Conservation (phyloP, 805 yeast genomes). For the Clavispora phyllophila region DNA sequence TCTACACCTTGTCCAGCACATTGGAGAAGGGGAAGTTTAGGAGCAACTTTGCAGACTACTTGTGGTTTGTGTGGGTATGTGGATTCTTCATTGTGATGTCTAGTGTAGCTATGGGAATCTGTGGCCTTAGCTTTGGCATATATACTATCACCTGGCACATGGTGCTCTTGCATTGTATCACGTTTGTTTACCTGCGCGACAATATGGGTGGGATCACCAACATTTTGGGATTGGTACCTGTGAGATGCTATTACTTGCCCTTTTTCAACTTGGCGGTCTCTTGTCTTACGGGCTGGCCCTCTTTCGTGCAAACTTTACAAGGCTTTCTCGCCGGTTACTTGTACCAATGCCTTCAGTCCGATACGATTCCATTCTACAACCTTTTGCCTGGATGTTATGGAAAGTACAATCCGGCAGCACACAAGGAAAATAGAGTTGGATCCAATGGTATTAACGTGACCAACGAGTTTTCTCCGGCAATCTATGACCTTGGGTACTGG, state of each 20-base stretch:
- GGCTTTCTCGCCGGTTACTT: slow-evolving; percentile 56
- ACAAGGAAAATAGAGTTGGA: slow-evolving; percentile 29
- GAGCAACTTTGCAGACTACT: slow-evolving; percentile 48
- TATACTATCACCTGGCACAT: slow-evolving; percentile 23
- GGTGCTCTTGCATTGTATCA: slow-evolving; percentile 49
- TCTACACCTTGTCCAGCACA: slow-evolving; percentile 53
- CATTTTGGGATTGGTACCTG: slow-evolving; percentile 48
- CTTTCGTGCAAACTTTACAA: slow-evolving; percentile 35
- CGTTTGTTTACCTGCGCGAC: slow-evolving; percentile 58
- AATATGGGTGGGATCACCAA: slow-evolving; percentile 49
- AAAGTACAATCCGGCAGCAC: neutral
- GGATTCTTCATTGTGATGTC: slow-evolving; percentile 42
- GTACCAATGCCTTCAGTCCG: slow-evolving; percentile 59
- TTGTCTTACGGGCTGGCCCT: slow-evolving; percentile 39
- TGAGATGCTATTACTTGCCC: slow-evolving; percentile 54
- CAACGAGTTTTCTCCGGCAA: slow-evolving; percentile 19
- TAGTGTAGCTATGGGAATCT: slow-evolving; percentile 14
- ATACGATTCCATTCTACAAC: slow-evolving; percentile 41
- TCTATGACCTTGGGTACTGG: slow-evolving; percentile 49
- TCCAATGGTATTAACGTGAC: slow-evolving; percentile 7
- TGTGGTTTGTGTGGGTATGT: slow-evolving; percentile 47
- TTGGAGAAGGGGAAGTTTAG: slow-evolving; percentile 48
- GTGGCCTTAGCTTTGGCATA: neutral
- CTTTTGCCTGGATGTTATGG: slow-evolving; percentile 29
- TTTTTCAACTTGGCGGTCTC: slow-evolving; percentile 29